Evolutionary conservation across 441 rosid species (phyloP), one percentile per base, ranked within the genome.

Genomic region (Populus hybrid): DNA sequence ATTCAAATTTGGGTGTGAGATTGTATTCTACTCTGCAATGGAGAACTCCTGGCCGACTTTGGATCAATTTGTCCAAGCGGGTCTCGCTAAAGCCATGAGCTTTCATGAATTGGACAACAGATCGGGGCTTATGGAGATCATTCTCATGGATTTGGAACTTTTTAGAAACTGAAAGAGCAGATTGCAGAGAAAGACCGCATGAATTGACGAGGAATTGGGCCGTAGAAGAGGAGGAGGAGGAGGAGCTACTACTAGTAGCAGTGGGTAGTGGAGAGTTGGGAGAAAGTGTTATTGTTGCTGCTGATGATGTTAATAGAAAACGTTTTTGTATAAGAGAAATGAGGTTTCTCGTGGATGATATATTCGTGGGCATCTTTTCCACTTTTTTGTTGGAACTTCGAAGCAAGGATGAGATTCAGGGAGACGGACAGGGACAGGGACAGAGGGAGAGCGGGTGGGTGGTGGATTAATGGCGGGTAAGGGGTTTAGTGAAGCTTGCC

Each of bases 141-240:
- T 70, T 75, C 28, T 64, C 59, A 7, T 79, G 16, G 26, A 75
- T 35, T 21, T 64, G 32, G 11, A 70, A 24, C 40, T 65, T 64
- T 18, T 16, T 35, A 9, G 75, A 69, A 57, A 28, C 69, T n/a
- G 76, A 80, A 40, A 80, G 7, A 14, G 79, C 74, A 59, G 42
- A 72, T 21, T 76, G 36, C 64, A 32, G 26, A 5, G 70, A 70
- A 21, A 80, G 28, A 36, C 79, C 74, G 14, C 77, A 80, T 50
- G 57, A 57, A 1, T 72, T 75, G 10, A 75, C 26, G 11, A 80
- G 78, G 79, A 24, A 76, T 16, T 76, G 73, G 57, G 61, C 76
- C 4, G 70, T 71, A 38, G n/a, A 71, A 1, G 73, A 46, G 1
- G 78, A 70, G 2, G 68, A 63, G 1, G 68, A 63, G 1, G 67